Base-by-base conservation (phyloP, 2,329 filamentous ascomycete genomes). In the Aspergillus neoniger region DNA sequence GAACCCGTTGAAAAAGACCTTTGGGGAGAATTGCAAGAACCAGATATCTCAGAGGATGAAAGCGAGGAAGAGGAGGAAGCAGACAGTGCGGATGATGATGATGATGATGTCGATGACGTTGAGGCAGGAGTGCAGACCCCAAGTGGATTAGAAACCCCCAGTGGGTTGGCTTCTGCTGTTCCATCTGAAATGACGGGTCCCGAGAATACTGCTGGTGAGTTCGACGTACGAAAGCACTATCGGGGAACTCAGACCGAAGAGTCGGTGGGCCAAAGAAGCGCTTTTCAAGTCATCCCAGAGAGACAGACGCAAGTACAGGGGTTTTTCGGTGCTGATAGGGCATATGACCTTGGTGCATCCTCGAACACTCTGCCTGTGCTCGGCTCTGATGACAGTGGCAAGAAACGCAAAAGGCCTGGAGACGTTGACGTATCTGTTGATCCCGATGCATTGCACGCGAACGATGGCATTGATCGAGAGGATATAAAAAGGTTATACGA, bases 301-400 rank as follows among this genome's bases (percentile, higher is more conserved):
- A 90, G 91, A 60, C 89, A 94, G 72, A 89, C 93, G 21, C 87
- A 89, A 55, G 87, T 91, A 5, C 90, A 93, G 68, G 95, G 95
- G 49, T 98, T 99, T 85, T 98, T 99, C 74, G 95, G 95, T 68
- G 93, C 91, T 69, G 94, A 98, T 74, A 90, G 92, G 72, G 90
- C 90, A 15, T 99, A 99, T 78, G 93, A 99, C 77, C 84, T 99
- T 63, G 89, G 83, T 63, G 86, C 80, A 65, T 81, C 80, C 32
- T 81, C 84, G 62, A 78, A 81, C 21, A 80, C 82, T 61, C 76
- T 91, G 62, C 90, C 91, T 0, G 85, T 96, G 2, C 85, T 99
- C 4, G 95, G 93, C 10, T 85, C 86, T 64, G 91, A 96, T 23
- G 90, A 92, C 60, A 87, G 92, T 58, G 83, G 75, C 57, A 81